These are phyloP conservation scores for Fusarium sp. DNA, from an alignment of 2,329 filamentous ascomycete genomes.

Conservation along the genomic window DNA sequence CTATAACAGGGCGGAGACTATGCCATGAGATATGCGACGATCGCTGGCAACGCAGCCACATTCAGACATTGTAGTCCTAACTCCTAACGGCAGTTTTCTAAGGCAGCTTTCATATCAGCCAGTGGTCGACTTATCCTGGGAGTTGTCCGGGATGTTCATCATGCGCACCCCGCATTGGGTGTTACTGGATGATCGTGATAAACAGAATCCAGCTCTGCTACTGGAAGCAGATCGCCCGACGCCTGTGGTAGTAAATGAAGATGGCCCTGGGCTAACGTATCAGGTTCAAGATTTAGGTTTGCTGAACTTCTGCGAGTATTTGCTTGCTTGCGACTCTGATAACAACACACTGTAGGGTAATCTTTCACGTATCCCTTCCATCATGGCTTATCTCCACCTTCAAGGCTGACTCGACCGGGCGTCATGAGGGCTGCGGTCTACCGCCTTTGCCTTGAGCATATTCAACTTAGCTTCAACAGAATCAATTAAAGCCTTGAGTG, in stretches of 20 bases:
- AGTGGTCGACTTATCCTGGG: no score
- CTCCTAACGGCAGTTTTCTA: no score
- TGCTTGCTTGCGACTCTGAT: background rate
- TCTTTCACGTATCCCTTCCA: background rate
- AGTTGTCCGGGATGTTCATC: background rate
- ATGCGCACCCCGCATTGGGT: background rate
- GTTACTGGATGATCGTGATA: slow-evolving; percentile 1
- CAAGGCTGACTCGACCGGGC: background rate
- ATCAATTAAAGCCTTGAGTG: slow-evolving; percentile 8
- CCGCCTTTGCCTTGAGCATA: background rate
- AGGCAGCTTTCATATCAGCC: background rate
- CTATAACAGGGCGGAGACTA: slow-evolving; percentile 35
- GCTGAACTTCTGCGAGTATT: no score
- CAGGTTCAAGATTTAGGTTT: background rate
- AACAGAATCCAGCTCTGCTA: background rate
- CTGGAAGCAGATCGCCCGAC: background rate
- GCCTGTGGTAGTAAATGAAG: background rate
- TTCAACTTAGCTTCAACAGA: background rate
- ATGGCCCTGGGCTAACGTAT: background rate
- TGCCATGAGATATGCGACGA: slow-evolving; percentile 9
- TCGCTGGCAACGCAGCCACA: background rate
- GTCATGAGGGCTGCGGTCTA: background rate
- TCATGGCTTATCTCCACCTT: background rate
- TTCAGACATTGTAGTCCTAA: no score
- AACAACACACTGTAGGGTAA: background rate